phyloP scores from a whole-genome alignment of 768 basidiomycete genomes.

The Roridomyces roridus region DNA sequence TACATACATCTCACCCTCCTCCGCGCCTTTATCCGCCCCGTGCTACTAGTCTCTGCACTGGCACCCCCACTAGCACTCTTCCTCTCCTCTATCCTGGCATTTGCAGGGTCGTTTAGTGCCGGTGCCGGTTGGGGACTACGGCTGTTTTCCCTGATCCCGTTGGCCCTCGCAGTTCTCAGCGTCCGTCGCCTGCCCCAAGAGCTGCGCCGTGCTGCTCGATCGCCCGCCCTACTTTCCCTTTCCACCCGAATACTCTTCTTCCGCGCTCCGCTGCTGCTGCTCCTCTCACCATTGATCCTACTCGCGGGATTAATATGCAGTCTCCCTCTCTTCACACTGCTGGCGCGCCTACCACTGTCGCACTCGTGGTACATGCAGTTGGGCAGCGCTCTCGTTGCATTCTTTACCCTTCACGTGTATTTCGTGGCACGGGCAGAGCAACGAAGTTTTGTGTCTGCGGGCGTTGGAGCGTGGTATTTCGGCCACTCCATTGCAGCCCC shows the following conservation, averaged over 20 bases:
- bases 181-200: constrained; percentile 68
- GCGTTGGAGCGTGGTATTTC: constrained; percentile 94
- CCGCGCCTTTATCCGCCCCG: constrained; percentile 82
- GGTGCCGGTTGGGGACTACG: constrained; percentile 58
- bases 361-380: constrained; percentile 82
- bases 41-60: constrained; percentile 78
- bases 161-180: constrained; percentile 71
- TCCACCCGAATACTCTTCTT: constrained; percentile 72
- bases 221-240: constrained; percentile 64
- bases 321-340: constrained; percentile 80
- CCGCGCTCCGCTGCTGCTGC: constrained; percentile 73
- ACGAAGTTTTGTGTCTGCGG: constrained; percentile 77
- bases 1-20: constrained; percentile 80
- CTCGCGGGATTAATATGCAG: constrained; percentile 69
- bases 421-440: constrained; percentile 77
- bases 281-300: constrained; percentile 76
- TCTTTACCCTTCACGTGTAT: constrained; percentile 89
- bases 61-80: constrained; percentile 78
- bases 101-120: constrained; percentile 52
- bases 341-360: constrained; percentile 78
- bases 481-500: constrained; percentile 13
- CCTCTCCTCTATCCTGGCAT: constrained; percentile 81
- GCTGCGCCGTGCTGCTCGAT: constrained; percentile 74
- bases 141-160: constrained; percentile 77
- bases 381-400: constrained; percentile 77